phyloP scores from a whole-genome alignment of 192 early-diverging fungal species.

The Mycoemilia scoparia region DNA sequence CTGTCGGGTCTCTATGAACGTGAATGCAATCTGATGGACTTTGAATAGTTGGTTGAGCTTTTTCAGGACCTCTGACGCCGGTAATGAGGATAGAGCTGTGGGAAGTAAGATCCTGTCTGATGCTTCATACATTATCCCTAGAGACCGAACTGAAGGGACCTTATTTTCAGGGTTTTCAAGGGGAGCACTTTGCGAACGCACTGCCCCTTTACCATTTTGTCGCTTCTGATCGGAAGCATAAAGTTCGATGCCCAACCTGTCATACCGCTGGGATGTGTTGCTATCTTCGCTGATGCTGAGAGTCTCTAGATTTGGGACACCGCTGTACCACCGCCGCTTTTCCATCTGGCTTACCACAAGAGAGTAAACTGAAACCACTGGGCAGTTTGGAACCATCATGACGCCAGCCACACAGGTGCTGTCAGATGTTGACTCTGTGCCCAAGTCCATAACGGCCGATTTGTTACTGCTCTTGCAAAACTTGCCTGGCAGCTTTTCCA shows the following conservation, averaged over 20 bases:
- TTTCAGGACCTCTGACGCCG: constrained; percentile 7
- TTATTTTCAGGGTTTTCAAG: neutral
- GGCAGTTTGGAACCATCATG: constrained; percentile 26
- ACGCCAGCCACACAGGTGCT: constrained; percentile 1
- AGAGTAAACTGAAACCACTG: constrained; percentile 24
- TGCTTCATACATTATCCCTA: neutral
- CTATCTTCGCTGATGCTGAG: neutral
- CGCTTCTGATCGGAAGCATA: constrained; percentile 3
- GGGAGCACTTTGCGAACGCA: neutral
- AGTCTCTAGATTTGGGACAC: too few species aligned
- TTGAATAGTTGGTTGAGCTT: constrained; percentile 10
- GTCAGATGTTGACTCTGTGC: neutral
- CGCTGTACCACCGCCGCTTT: constrained; percentile 20
- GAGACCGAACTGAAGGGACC: neutral
- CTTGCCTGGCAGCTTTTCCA: constrained; percentile 10
- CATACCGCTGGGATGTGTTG: neutral
- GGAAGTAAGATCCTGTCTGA: constrained; percentile 10
- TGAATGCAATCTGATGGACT: constrained; percentile 17
- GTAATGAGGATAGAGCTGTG: constrained; percentile 1
- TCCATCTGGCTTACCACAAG: constrained; percentile 26
- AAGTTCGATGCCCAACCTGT: constrained; percentile 5
- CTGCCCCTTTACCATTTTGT: constrained; percentile 1
- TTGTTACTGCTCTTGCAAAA: neutral
- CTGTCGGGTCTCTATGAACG: constrained; percentile 15
- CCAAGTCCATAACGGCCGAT: neutral